Conservation (phyloP, 306 rosid genomes). For the Prosopis cineraria region DNA sequence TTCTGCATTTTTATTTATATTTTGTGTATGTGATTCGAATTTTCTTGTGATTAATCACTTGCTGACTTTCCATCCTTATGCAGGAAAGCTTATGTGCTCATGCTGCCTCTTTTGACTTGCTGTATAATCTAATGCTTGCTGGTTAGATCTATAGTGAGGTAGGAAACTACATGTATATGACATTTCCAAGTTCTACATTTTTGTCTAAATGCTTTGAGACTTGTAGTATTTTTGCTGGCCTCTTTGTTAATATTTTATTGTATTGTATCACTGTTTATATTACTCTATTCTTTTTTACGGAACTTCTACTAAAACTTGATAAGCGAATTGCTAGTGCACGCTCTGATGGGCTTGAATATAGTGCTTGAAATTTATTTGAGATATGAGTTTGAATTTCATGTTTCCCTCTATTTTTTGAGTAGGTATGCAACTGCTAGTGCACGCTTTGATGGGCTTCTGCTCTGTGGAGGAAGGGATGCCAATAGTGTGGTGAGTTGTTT, state of each 20-base stretch:
- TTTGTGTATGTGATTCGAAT: conserved; percentile 15
- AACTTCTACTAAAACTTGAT: conserved; percentile 90
- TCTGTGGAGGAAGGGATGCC: no score
- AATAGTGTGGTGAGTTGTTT: no score
- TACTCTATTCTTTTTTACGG: conserved; percentile 52
- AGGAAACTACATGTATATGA: conserved; percentile 10
- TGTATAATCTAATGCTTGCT: conserved; percentile 15
- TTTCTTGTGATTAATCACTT: conserved; percentile 39
- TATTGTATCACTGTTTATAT: not conserved
- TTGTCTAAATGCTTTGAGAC: conserved; percentile 20
- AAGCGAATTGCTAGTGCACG: conserved; percentile 81
- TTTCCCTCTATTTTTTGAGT: no score
- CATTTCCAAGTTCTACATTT: conserved; percentile 21
- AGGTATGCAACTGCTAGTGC: no score
- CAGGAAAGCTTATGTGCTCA: conserved; percentile 92
- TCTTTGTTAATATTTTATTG: conserved; percentile 15
- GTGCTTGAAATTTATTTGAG: no score
- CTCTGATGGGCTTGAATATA: no score
- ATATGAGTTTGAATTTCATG: no score
- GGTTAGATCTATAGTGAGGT: conserved; percentile 29
- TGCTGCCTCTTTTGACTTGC: conserved; percentile 92
- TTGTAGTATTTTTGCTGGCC: conserved; percentile 19
- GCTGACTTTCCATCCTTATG: not conserved
- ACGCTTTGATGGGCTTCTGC: no score
- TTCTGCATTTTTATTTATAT: conserved; percentile 24